These are phyloP conservation scores for Aspergillus sojae DNA, from an alignment of 2,329 filamentous ascomycete genomes.

Conservation along the genomic window DNA sequence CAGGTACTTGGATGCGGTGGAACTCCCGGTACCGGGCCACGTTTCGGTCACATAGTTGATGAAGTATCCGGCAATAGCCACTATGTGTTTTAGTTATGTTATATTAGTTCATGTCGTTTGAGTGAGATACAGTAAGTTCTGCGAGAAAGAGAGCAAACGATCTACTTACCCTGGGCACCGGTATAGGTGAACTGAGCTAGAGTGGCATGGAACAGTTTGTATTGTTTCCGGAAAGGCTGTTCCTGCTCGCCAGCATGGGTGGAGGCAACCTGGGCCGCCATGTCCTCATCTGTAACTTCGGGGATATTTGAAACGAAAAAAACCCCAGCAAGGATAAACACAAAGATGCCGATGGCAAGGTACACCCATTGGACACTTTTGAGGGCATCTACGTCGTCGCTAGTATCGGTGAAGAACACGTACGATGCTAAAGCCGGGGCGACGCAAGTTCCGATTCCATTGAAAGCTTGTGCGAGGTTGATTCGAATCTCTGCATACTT, in stretches of 20 bases:
- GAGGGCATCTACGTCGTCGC: slow-evolving; percentile 60
- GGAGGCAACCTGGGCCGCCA: slow-evolving; percentile 63
- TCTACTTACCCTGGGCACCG: slow-evolving; percentile 64
- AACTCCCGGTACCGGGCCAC: slow-evolving; percentile 55
- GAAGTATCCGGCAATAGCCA: slow-evolving; percentile 62
- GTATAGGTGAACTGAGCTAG: slow-evolving; percentile 81
- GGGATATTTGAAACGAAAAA: slow-evolving; percentile 70
- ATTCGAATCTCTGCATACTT: slow-evolving; percentile 75
- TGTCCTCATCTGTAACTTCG: slow-evolving; percentile 72
- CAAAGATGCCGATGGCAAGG: slow-evolving; percentile 75
- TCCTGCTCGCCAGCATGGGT: slow-evolving; percentile 57
- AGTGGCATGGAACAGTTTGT: slow-evolving; percentile 74
- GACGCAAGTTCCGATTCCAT: slow-evolving; percentile 73
- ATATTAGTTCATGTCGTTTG: neutral
- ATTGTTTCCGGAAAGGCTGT: slow-evolving; percentile 69
- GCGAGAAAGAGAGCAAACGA: neutral
- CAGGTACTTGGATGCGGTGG: slow-evolving; percentile 67
- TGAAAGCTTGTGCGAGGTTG: slow-evolving; percentile 76
- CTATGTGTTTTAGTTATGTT: slow-evolving; percentile 23
- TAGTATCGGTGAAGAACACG: slow-evolving; percentile 70
- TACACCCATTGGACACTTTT: slow-evolving; percentile 78
- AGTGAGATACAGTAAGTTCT: neutral
- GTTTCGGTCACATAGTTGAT: slow-evolving; percentile 73
- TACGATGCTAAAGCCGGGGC: slow-evolving; percentile 73
- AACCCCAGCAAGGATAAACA: slow-evolving; percentile 65